Evolutionary conservation across 2,329 filamentous ascomycete species (phyloP).

Genomic region (Aspergillus ruber): DNA sequence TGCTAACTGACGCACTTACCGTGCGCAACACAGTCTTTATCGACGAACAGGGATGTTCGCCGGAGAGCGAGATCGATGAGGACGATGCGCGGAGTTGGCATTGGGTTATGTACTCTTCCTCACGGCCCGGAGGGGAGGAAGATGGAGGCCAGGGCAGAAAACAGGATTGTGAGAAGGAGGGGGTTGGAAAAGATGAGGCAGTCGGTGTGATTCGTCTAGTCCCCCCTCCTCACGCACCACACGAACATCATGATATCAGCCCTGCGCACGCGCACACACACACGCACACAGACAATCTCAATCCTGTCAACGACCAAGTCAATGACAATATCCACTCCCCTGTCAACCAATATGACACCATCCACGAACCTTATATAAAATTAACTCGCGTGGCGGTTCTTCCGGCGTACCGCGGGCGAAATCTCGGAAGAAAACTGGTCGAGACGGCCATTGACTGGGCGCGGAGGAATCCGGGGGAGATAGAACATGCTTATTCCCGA

Average conservation of each 20-base stretch:
- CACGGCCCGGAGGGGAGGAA: no score
- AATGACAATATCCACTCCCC: slow-evolving; percentile 42
- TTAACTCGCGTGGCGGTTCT: slow-evolving; percentile 71
- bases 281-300: slow-evolving; percentile 2
- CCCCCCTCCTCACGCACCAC: slow-evolving; percentile 67
- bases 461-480: slow-evolving; percentile 49
- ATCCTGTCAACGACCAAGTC: background rate
- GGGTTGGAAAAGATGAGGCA: slow-evolving; percentile 37
- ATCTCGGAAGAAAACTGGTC: slow-evolving; percentile 61
- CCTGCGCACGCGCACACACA: slow-evolving; percentile 9
- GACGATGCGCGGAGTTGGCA: slow-evolving; percentile 77
- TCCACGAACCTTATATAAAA: slow-evolving; percentile 65
- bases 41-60: slow-evolving; percentile 49
- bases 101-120: slow-evolving; percentile 88
- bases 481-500: slow-evolving; percentile 21
- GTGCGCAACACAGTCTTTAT: slow-evolving; percentile 54
- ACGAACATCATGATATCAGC: slow-evolving; percentile 36
- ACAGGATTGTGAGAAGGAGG: background rate
- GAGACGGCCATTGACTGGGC: slow-evolving; percentile 64
- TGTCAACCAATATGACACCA: no score
- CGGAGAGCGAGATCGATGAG: slow-evolving; percentile 68
- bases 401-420: slow-evolving; percentile 57
- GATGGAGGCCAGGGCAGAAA: background rate
- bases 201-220: slow-evolving; percentile 75
- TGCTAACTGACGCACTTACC: slow-evolving; percentile 56